A percentile compares a stretch with the other conserved stretches of the same genome.
phyloP scores from a whole-genome alignment of 140 eudicot species.

The Flaveria floridana region DNA sequence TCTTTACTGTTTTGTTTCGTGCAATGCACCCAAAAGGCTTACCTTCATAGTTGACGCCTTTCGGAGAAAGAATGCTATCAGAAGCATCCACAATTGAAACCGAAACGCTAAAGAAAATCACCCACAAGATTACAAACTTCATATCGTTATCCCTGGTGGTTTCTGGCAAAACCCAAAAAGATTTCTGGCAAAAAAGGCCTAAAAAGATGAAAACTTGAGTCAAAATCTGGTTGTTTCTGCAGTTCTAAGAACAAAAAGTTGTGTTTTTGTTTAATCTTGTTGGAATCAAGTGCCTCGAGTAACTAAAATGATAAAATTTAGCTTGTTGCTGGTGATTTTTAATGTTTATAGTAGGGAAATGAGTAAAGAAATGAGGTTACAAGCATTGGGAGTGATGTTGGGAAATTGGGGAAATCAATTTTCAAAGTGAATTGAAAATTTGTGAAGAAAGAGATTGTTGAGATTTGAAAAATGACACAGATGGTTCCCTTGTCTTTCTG shows the following conservation, averaged over 20 bases:
- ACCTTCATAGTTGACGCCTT: conserved; percentile 98
- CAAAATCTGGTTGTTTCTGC: conserved; percentile 24
- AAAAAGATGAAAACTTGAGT: conserved; percentile 22
- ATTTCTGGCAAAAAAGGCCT: conserved; percentile 24
- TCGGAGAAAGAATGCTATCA: conserved; percentile 77
- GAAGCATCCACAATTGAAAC: conserved; percentile 45
- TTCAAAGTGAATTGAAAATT: conserved; percentile 24
- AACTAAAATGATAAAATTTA: conserved; percentile 33
- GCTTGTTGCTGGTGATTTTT: conserved; percentile 32
- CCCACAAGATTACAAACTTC: conserved; percentile 34
- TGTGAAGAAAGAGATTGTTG: conserved; percentile 34
- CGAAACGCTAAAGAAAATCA: conserved; percentile 38
- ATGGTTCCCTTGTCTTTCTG: conserved; percentile 60
- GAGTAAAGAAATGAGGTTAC: conserved; percentile 28
- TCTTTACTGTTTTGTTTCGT: not conserved
- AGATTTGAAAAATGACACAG: conserved; percentile 54
- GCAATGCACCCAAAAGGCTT: conserved; percentile 19
- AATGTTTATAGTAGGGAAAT: conserved; percentile 24
- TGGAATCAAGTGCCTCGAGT: conserved; percentile 44
- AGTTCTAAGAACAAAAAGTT: conserved; percentile 30
- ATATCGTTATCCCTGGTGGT: conserved; percentile 2
- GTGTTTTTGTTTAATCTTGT: conserved; percentile 36
- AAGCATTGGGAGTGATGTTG: conserved; percentile 33
- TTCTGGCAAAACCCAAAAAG: conserved; percentile 24
- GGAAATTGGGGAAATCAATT: conserved; percentile 36